Conservation (phyloP, 202 grass and related monocot species). For the Zizania palustris region DNA sequence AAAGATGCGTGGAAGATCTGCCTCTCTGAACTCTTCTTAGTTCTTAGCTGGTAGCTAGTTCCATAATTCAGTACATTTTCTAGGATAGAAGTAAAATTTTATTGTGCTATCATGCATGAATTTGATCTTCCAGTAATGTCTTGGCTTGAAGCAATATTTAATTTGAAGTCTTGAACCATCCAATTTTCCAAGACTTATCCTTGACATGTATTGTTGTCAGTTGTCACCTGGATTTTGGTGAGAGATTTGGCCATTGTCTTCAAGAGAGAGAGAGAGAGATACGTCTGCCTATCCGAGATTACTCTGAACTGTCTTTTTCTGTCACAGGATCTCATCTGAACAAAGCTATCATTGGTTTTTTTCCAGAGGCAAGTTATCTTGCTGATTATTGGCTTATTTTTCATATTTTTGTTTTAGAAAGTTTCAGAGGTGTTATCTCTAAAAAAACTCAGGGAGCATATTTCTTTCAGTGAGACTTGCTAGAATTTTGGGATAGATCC, state of each 20-base stretch:
- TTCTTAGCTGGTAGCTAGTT: neutral
- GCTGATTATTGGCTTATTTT: neutral
- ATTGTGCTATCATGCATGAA: neutral
- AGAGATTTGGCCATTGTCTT: slow-evolving; percentile 33
- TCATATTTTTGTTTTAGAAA: neutral
- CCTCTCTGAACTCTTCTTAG: neutral
- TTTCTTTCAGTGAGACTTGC: too few relatives aligned
- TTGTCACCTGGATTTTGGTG: slow-evolving; percentile 20
- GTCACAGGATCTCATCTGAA: neutral
- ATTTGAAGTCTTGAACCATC: neutral
- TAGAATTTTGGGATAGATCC: too few relatives aligned
- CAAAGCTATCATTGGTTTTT: neutral
- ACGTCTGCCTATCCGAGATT: slow-evolving; percentile 34
- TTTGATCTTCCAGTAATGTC: neutral
- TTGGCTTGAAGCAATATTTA: neutral
- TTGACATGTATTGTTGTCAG: slow-evolving; percentile 10
- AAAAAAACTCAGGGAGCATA: too few relatives aligned
- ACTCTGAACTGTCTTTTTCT: slow-evolving; percentile 33
- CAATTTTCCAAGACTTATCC: neutral
- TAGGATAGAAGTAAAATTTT: neutral
- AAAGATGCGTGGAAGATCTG: neutral
- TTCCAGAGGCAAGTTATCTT: too few relatives aligned
- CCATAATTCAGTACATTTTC: neutral
- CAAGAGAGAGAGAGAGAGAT: slow-evolving; percentile 36
- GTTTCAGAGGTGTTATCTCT: neutral